Evolutionary conservation across 2,329 filamentous ascomycete species (phyloP), one percentile per base, ranked within the genome.

Genomic region (Ophiocordyceps polyrhachis-furcata): DNA sequence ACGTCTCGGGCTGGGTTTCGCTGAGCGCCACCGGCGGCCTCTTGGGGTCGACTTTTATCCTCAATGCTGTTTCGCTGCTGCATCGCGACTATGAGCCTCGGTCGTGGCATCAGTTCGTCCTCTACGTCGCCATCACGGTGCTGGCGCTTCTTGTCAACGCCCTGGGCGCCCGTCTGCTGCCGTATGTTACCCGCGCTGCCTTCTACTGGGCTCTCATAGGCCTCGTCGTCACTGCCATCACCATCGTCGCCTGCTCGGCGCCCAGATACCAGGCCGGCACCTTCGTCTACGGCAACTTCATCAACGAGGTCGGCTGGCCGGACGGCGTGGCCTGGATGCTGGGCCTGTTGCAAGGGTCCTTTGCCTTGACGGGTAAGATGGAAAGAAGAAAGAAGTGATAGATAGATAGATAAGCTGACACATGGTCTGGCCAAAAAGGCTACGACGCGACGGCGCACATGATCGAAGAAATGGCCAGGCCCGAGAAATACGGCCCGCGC

Each of bases 91-190:
- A 79, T 54, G 62, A 67, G 20, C 48, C 71, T 2, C 59, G 79
- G 53, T 54, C 73, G 4, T 85, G 80, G 77, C 80, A 86, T 52
- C 76, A 83, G 50, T 85, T 85, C 58, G 63, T 84, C 25, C 78
- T 85, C 42, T 85, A 84, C 58, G 68, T 81, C 41, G 78, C 59
- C 7, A 79, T 77, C 55, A 79, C 74, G 6, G 47, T 76, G 20
- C 59, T 72, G 15, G 76, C 76, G 3, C 74, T 83, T 47, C 46
- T 73, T 42, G 63, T 83, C 58, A 85, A 85, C 49, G 72, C 75
- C 1, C 80, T 83, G 50, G 64, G 71, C n/a, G 60, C 55, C 1
- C 51, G 55, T 3, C 53, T 77, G 4, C 65, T 86, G 4, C 80
- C 81, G 0, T 66, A 70, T 13, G 65, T 85, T 51, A 85, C 79